These are phyloP conservation scores for Pyrus pyrifolia DNA, from an alignment of 306 rosid species.

Conservation along the genomic window DNA sequence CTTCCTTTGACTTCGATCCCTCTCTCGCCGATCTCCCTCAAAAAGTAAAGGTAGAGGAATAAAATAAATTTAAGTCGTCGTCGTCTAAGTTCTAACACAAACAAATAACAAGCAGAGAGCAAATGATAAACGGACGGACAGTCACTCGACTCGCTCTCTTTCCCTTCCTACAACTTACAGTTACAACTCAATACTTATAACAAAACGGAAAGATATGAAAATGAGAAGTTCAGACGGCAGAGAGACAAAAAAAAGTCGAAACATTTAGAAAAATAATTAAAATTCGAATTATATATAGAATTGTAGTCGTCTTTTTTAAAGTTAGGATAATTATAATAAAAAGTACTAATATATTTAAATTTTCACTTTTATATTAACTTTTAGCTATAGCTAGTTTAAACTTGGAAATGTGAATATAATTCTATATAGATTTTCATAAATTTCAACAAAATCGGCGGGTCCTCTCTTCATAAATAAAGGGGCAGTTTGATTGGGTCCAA, in stretches of 20 bases:
- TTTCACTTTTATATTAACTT: too few species aligned
- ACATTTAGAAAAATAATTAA: too few species aligned
- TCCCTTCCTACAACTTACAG: too few species aligned
- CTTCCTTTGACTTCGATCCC: neutral
- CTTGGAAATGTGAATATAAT: too few species aligned
- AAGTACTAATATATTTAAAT: too few species aligned
- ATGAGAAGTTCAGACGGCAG: neutral
- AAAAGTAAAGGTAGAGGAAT: neutral
- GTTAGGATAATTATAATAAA: too few species aligned
- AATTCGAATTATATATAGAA: too few species aligned
- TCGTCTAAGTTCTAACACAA: neutral
- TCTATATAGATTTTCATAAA: too few species aligned
- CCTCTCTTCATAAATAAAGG: neutral
- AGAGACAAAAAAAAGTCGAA: neutral
- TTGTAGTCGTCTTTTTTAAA: too few species aligned
- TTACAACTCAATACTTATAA: neutral
- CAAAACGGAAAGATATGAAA: neutral
- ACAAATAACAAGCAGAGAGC: neutral
- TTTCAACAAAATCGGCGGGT: neutral
- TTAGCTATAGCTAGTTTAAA: too few species aligned
- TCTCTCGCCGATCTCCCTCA: neutral
- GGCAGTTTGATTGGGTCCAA: too few species aligned
- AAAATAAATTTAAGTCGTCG: neutral
- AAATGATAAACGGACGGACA: neutral
- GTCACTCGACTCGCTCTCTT: neutral